A percentile compares a stretch with the other conserved stretches of the same genome.
Conservation (phyloP, 2,329 filamentous ascomycete species). For the Monilinia fructigena region DNA sequence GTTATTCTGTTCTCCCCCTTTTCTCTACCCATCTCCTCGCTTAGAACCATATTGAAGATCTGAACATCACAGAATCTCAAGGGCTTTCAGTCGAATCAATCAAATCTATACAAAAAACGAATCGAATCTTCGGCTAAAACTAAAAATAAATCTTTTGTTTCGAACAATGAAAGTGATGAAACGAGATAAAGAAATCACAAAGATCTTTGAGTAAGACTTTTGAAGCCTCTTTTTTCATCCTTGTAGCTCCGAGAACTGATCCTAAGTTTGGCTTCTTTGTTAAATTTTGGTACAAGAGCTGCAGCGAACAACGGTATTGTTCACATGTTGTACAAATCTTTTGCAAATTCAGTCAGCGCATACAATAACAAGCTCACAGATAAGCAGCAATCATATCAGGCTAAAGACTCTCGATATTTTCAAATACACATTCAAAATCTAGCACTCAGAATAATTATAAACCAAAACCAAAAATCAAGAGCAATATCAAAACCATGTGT, state of each 20-base stretch:
- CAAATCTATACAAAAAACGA: neutral
- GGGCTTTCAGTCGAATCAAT: neutral
- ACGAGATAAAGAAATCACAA: neutral
- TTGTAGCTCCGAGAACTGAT: neutral
- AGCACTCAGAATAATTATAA: no score
- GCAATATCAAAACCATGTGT: conserved; percentile 1
- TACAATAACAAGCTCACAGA: neutral
- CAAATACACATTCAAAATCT: neutral
- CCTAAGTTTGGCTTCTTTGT: neutral
- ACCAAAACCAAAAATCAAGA: neutral
- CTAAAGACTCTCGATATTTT: neutral
- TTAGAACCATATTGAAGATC: neutral
- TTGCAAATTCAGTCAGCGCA: neutral
- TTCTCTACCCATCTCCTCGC: neutral
- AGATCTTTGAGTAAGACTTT: neutral
- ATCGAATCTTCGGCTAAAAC: neutral
- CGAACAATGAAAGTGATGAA: neutral
- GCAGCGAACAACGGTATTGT: conserved; percentile 7
- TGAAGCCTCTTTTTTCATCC: neutral
- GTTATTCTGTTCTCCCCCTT: neutral
- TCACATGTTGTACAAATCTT: neutral
- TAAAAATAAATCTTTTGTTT: neutral
- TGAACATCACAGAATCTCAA: neutral
- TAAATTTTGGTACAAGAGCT: neutral
- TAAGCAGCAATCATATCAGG: neutral